These are phyloP conservation scores for Dactylellina drechsleri DNA, from an alignment of 2,329 filamentous ascomycete species.

Conservation along the genomic window DNA sequence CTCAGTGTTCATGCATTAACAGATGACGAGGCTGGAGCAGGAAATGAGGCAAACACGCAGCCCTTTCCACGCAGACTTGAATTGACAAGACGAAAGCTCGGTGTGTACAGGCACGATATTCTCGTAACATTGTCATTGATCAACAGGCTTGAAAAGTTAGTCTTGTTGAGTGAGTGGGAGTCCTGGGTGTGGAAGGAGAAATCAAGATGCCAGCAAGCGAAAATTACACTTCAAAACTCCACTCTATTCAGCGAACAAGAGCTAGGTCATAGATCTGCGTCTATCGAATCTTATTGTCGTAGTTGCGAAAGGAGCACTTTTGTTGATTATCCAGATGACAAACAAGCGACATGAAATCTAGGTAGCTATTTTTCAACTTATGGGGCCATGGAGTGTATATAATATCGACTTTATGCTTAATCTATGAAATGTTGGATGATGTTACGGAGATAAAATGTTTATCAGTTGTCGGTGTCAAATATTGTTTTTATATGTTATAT, in stretches of 20 bases:
- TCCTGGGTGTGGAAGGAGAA: conserved; percentile 88
- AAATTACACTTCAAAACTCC: conserved; percentile 63
- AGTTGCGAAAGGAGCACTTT: conserved; percentile 28
- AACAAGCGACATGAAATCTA: neutral
- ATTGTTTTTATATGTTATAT: too few relatives aligned
- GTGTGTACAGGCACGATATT: conserved; percentile 85
- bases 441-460: too few relatives aligned
- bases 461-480: too few relatives aligned
- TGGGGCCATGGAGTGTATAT: too few relatives aligned
- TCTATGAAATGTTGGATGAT: too few relatives aligned
- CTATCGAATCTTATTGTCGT: conserved; percentile 38
- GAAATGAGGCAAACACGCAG: conserved; percentile 57
- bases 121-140: conserved; percentile 89
- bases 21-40: conserved; percentile 6
- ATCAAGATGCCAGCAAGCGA: conserved; percentile 74
- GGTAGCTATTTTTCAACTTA: neutral
- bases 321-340: neutral
- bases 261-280: conserved; percentile 21
- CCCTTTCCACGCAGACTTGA: conserved; percentile 74
- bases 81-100: conserved; percentile 83
- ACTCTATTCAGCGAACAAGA: conserved; percentile 55
- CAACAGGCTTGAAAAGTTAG: conserved; percentile 86
- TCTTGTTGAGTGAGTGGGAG: conserved; percentile 89
- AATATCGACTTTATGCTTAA: too few relatives aligned
- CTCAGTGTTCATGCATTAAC: conserved; percentile 26